These are phyloP conservation scores for Claviceps paspali DNA, from an alignment of 2,329 filamentous ascomycete species.

Conservation along the genomic window DNA sequence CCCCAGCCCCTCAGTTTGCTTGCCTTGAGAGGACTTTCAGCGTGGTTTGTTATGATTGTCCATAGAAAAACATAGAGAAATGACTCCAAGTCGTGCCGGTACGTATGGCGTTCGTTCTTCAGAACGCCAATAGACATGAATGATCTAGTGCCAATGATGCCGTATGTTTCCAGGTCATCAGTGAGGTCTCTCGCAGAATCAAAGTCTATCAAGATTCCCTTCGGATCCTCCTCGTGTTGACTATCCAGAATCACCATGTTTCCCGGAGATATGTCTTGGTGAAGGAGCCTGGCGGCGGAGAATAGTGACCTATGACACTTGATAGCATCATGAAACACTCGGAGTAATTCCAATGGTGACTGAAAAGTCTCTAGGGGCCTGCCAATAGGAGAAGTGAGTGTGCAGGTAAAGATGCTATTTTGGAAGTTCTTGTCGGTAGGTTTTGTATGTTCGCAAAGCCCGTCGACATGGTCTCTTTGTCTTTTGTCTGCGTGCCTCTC, in stretches of 20 bases:
- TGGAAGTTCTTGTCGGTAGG: conserved; percentile 6
- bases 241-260: conserved; percentile 9
- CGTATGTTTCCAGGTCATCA: conserved; percentile 2
- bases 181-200: conserved; percentile 7
- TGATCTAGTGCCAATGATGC: conserved; percentile 7
- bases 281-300: conserved; percentile 6
- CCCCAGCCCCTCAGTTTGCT: conserved; percentile 8
- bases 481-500: not conserved
- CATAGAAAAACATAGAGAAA: conserved; percentile 14
- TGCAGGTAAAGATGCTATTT: conserved; percentile 10
- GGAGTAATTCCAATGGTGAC: conserved; percentile 7
- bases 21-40: conserved; percentile 3
- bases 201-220: conserved; percentile 10
- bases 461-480: not conserved
- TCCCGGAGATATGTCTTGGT: conserved; percentile 8
- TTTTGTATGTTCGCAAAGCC: conserved; percentile 6
- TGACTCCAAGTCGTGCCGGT: conserved; percentile 14
- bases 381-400: conserved; percentile 10
- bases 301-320: conserved; percentile 9
- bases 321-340: conserved; percentile 9
- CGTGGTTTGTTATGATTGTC: conserved; percentile 4
- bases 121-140: conserved; percentile 15
- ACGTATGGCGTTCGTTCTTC: conserved; percentile 6
- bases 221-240: not conserved
- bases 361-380: conserved; percentile 9